These are phyloP conservation scores for Aspergillus phoenicis DNA, from an alignment of 2,329 filamentous ascomycete genomes.

Conservation along the genomic window DNA sequence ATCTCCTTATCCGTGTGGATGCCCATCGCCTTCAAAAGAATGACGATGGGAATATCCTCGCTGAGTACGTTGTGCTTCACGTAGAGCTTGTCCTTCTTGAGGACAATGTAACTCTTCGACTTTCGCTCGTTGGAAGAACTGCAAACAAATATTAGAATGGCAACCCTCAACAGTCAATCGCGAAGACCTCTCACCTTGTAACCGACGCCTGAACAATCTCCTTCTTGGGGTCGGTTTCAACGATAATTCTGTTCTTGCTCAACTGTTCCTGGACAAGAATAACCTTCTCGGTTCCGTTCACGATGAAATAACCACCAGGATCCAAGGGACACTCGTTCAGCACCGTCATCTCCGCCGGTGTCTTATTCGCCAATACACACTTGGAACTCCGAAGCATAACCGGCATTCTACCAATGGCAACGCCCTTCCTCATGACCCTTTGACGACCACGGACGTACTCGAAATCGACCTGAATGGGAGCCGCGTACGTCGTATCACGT, in stretches of 20 bases:
- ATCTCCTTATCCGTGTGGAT: slow-evolving; percentile 95
- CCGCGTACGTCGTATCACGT: slow-evolving; percentile 96
- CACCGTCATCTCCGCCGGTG: slow-evolving; percentile 82
- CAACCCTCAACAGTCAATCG: not conserved
- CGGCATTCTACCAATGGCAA: slow-evolving; percentile 86
- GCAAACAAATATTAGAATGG: slow-evolving; percentile 19
- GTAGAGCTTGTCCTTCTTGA: slow-evolving; percentile 90
- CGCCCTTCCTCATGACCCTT: slow-evolving; percentile 70
- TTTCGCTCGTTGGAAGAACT: slow-evolving; percentile 97
- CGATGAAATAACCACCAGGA: slow-evolving; percentile 96
- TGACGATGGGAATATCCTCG: slow-evolving; percentile 92
- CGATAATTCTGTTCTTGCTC: slow-evolving; percentile 98
- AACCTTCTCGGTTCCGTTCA: slow-evolving; percentile 96
- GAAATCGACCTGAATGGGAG: slow-evolving; percentile 90
- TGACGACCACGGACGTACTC: slow-evolving; percentile 82
- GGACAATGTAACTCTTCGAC: slow-evolving; percentile 92
- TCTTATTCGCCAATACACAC: slow-evolving; percentile 81
- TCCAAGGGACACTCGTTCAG: slow-evolving; percentile 96
- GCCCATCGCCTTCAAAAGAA: slow-evolving; percentile 89
- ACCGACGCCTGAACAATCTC: slow-evolving; percentile 93
- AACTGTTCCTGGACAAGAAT: slow-evolving; percentile 97
- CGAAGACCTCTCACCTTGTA: slow-evolving; percentile 57
- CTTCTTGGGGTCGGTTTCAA: slow-evolving; percentile 90
- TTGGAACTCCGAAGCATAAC: slow-evolving; percentile 97
- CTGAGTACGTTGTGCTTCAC: slow-evolving; percentile 90